These are phyloP conservation scores for Oxyria digyna DNA, from an alignment of 148 eudicot genomes.

Conservation along the genomic window DNA sequence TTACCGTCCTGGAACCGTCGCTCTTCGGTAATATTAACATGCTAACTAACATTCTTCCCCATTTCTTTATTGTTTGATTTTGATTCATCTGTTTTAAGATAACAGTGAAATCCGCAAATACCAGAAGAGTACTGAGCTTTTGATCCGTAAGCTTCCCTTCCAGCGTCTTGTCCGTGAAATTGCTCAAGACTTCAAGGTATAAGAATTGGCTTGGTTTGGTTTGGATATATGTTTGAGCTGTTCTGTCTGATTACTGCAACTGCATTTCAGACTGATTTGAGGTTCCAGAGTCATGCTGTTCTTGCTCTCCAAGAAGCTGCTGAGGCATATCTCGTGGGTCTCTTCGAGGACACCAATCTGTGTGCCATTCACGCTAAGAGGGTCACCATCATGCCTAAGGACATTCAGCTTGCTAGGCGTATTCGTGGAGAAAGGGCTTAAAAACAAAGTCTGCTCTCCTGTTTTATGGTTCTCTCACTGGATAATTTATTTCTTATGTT, in stretches of 20 bases:
- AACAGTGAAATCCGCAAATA: neutral
- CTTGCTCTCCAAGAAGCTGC: no score
- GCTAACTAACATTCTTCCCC: no score
- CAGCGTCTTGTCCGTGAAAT: neutral
- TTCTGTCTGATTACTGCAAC: neutral
- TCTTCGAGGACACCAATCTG: no score
- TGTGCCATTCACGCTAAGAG: no score
- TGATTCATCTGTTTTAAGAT: no score
- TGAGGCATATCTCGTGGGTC: no score
- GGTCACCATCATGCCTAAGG: neutral
- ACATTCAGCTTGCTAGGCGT: neutral
- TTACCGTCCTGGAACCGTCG: conserved; percentile 60
- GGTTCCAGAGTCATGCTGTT: neutral
- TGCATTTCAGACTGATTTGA: neutral
- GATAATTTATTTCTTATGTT: neutral
- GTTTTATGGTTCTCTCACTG: neutral
- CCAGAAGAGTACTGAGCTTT: neutral
- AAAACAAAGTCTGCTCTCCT: neutral
- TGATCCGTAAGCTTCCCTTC: neutral
- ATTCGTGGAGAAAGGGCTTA: neutral
- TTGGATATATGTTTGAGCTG: neutral
- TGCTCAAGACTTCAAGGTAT: neutral
- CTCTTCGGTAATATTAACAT: conserved; percentile 44
- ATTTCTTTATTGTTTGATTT: neutral
- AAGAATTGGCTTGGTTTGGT: neutral